Evolutionary conservation across 495 filamentous ascomycete genomes (phyloP), one percentile per base, ranked within the genome.

Genomic region (Podospora pseudoanserina): DNA sequence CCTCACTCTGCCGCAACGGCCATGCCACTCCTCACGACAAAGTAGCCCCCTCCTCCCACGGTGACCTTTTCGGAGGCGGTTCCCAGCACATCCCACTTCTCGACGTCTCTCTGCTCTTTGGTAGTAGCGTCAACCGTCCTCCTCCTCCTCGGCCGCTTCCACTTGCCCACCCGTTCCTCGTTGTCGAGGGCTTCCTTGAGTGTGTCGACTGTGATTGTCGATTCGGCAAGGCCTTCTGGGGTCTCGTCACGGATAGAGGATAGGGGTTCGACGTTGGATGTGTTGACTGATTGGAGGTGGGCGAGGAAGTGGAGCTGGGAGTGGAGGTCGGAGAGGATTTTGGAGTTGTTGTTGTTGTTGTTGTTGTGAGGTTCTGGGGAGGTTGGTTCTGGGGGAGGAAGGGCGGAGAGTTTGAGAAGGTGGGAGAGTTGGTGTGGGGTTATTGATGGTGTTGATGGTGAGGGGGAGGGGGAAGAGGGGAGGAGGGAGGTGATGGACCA

Each of bases 251-350:
- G 86, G 64, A 99, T 90, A 64, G 87, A 87, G 55, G 85, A 82
- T 39, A 98, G 76, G 0, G 95, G 93, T 61, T 86, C 80, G 1
- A 97, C 83, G 0, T 79, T 75, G 61, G 28, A 4, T 1, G 92
- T 94, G 79, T 94, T 85, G 5, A 97, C 89, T n/a, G 77, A 79
- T 70, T 95, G 93, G 34, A 98, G 89, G 65, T 90, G 87, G 65
- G 85, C 86, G 54, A 98, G 92, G 73, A 99, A 98, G 72, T 92
- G 89, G 0, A 99, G 85, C 72, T 99, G 95, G 11, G 92, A 88
- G 57, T 88, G 82, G 6, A 99, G 84, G 0, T 90, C 92, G 20
- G 84, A 70, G 5, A 95, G 80, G 87, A 97, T 91, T 7, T 79
- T 71, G 0, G 78, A 65, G 9, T 79, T 23, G 20, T 23, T 23